phyloP scores from a whole-genome alignment of 1,284 basidiomycete genomes.

The Fomitiporia mediterranea region DNA sequence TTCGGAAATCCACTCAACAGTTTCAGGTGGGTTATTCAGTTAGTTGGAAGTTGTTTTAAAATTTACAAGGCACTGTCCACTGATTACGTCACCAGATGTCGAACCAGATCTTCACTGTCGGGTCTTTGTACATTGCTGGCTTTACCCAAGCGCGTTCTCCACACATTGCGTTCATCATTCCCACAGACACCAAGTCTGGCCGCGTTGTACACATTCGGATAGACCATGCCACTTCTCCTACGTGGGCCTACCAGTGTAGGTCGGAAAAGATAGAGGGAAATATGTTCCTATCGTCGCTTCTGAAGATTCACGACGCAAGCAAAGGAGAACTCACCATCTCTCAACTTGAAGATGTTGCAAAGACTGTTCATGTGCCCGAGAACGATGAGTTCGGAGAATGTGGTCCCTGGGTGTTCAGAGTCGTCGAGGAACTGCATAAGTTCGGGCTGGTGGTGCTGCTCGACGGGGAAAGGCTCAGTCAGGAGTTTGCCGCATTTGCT shows the following conservation, averaged over 20 bases:
- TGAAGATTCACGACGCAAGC: background rate
- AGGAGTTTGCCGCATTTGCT: too few relatives aligned
- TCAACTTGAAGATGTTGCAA: background rate
- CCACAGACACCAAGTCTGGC: background rate
- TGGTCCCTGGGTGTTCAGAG: too few relatives aligned
- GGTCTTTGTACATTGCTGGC: background rate
- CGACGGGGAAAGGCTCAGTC: too few relatives aligned
- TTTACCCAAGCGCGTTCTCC: conserved; percentile 1
- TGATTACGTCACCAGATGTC: background rate
- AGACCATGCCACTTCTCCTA: background rate
- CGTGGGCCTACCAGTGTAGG: background rate
- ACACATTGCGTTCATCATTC: background rate
- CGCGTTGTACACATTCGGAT: conserved; percentile 1
- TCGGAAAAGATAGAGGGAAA: background rate
- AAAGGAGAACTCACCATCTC: background rate
- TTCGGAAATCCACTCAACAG: background rate
- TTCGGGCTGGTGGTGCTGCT: too few relatives aligned
- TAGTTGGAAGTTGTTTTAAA: background rate
- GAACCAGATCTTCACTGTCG: background rate
- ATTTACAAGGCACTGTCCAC: background rate
- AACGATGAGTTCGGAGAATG: background rate
- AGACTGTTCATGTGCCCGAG: background rate
- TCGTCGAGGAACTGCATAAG: too few relatives aligned
- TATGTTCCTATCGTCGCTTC: background rate
- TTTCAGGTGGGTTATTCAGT: background rate